phyloP scores from a whole-genome alignment of 805 yeast species.

The Candida parachauliodes region DNA sequence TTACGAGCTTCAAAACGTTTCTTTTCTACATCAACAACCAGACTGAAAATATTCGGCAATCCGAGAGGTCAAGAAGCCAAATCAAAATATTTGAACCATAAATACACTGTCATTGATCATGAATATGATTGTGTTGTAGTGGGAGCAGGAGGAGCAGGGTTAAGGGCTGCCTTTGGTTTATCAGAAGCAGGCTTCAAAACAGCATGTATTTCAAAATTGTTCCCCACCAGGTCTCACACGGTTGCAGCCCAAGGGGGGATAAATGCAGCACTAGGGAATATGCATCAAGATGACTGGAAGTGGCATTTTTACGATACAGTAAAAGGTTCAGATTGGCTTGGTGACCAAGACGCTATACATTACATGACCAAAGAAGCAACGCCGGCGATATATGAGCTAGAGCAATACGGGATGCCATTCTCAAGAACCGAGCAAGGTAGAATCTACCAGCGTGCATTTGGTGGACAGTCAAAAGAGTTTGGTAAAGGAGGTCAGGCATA shows the following conservation, averaged over 20 bases:
- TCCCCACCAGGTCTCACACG: slow-evolving; percentile 98
- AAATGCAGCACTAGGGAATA: slow-evolving; percentile 97
- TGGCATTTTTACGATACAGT: slow-evolving; percentile 99
- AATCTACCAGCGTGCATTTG: slow-evolving; percentile 98
- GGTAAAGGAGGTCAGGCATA: slow-evolving; percentile 99
- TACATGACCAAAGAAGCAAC: slow-evolving; percentile 99
- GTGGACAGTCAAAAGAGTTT: slow-evolving; percentile 92
- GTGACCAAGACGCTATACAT: slow-evolving; percentile 98
- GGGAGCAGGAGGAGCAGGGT: slow-evolving; percentile 99
- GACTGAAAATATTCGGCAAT: slow-evolving; percentile 34
- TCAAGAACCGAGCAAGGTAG: slow-evolving; percentile 95
- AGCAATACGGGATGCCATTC: slow-evolving; percentile 98
- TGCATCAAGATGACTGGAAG: slow-evolving; percentile 98
- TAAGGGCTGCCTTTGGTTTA: slow-evolving; percentile 96
- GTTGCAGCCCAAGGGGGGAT: slow-evolving; percentile 99
- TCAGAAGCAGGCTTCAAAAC: slow-evolving; percentile 97
- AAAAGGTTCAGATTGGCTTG: slow-evolving; percentile 98
- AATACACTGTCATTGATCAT: slow-evolving; percentile 92
- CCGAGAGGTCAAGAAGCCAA: slow-evolving; percentile 37
- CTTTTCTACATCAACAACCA: slow-evolving; percentile 27
- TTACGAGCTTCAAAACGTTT: slow-evolving; percentile 3
- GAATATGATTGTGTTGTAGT: slow-evolving; percentile 97
- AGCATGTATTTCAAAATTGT: slow-evolving; percentile 93
- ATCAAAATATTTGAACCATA: slow-evolving; percentile 45
- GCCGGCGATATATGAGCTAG: slow-evolving; percentile 89